Base-by-base conservation (phyloP, 2,329 filamentous ascomycete species). In the Paraphoma chrysanthemicola region DNA sequence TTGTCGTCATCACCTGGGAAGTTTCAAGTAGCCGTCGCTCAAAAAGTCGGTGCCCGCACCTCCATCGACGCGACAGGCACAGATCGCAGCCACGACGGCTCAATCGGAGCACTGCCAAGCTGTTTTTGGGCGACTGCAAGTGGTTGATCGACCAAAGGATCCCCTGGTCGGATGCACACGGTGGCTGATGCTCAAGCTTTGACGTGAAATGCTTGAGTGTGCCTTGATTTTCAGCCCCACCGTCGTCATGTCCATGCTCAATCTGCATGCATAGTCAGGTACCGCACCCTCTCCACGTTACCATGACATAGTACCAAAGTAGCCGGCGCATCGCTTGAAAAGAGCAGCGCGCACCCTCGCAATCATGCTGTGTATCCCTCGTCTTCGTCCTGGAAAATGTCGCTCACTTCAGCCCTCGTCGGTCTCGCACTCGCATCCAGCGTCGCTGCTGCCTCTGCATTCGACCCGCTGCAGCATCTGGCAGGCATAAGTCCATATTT, bases 401-500 rank as follows among this genome's bases (percentile, higher is more conserved):
- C 66, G 66, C 57, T 60, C 49, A 61, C 59, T 29, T 57, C 61
- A 33, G 44, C 63, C 33, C 51, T 72, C 44, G 60, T 63, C 45
- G 63, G 67, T 42, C 59, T 74, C 53, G 61, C 62, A 55, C 51
- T 73, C 23, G 66, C 69, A 60, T 68, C 66, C 55, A 57, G 64
- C 44, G 65, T 62, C 14, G 50, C 62, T 38, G 70, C 70, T 63
- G 68, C 63, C 11, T 81, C 80, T 56, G 68, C 70, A 1, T 83
- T 83, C 65, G 73, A 83, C 52, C 81, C 81, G 9, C 66, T 83
- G 17, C 60, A 81, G 58, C 82, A 84, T 69, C 74, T 83, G 2
- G 78, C 82, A 28, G 82, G 82, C 47, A 81, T 82, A 30, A 76
- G 81, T 11, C 81, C 82, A 0, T 82, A 82, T 66, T 83, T 82